phyloP scores from a whole-genome alignment of 306 rosid genomes.

The Casuarina glauca region DNA sequence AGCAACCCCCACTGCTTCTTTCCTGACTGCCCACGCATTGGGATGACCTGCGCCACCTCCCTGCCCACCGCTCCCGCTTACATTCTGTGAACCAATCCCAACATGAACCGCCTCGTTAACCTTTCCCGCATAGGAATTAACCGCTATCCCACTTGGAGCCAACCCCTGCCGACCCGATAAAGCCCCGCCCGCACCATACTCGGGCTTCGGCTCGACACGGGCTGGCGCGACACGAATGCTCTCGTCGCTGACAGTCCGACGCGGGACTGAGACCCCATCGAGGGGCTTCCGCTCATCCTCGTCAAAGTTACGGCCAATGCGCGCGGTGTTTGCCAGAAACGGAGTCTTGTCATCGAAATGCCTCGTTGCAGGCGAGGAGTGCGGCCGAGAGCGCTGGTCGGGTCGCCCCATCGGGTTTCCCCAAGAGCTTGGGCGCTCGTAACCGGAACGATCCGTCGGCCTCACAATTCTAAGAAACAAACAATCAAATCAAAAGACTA shows the following conservation, averaged over 20 bases:
- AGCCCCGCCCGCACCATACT: conserved; percentile 52
- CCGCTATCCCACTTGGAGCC: conserved; percentile 38
- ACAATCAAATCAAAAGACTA: not conserved
- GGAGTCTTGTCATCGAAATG: conserved; percentile 77
- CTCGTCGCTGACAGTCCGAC: conserved; percentile 74
- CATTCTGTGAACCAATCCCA: conserved; percentile 48
- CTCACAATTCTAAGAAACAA: conserved; percentile 47
- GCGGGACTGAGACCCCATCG: conserved; percentile 63
- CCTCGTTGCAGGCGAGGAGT: conserved; percentile 77
- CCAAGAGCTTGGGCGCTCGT: conserved; percentile 74
- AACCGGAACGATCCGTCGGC: conserved; percentile 72
- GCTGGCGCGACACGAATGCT: conserved; percentile 49
- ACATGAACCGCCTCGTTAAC: conserved; percentile 38
- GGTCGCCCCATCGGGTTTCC: conserved; percentile 63
- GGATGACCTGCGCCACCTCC: conserved; percentile 51
- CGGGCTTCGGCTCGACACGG: conserved; percentile 53
- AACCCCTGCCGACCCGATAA: conserved; percentile 48
- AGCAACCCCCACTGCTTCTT: conserved; percentile 56
- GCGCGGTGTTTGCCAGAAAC: conserved; percentile 58
- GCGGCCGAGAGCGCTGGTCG: conserved; percentile 87
- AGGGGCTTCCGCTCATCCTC: conserved; percentile 98
- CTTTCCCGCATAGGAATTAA: conserved; percentile 60
- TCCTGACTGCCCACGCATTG: conserved; percentile 81
- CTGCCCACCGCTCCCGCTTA: conserved; percentile 47
- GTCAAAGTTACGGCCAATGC: conserved; percentile 91